phyloP scores from a whole-genome alignment of 805 yeast genomes.

The Sugiyamaella chiloensis region DNA sequence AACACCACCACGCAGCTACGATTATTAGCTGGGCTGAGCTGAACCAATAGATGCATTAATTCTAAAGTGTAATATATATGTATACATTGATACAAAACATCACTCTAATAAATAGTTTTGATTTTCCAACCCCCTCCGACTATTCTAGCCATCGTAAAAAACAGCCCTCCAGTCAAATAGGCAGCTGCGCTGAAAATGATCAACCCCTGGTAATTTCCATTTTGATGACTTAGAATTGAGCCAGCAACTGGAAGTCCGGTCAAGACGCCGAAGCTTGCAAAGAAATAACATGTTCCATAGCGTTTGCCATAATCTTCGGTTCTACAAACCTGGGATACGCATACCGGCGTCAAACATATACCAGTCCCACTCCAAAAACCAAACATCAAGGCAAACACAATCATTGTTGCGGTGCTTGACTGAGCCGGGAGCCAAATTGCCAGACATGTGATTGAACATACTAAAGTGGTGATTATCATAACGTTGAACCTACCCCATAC shows the following conservation, averaged over 20 bases:
- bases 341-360: slow-evolving; percentile 62
- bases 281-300: slow-evolving; percentile 62
- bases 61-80: no score
- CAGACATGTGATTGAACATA: slow-evolving; percentile 48
- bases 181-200: slow-evolving; percentile 33
- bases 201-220: slow-evolving; percentile 32
- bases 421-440: slow-evolving; percentile 68
- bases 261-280: slow-evolving; percentile 36
- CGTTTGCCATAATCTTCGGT: slow-evolving; percentile 64
- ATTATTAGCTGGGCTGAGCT: no score
- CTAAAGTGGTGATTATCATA: slow-evolving; percentile 46
- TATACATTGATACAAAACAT: no score
- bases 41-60: no score
- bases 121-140: slow-evolving; percentile 28
- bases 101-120: slow-evolving; percentile 19
- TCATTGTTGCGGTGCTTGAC: slow-evolving; percentile 38
- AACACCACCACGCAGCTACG: slow-evolving; percentile 19
- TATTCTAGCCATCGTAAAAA: slow-evolving; percentile 28
- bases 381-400: slow-evolving; percentile 49
- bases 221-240: slow-evolving; percentile 22
- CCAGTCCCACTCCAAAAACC: slow-evolving; percentile 64
- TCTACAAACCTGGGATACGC: slow-evolving; percentile 63
- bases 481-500: slow-evolving; percentile 54
- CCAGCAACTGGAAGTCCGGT: slow-evolving; percentile 41
- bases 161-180: slow-evolving; percentile 29